Conservation (phyloP, 371 early-diverging fungal species). For the Gilbertella persicaria region DNA sequence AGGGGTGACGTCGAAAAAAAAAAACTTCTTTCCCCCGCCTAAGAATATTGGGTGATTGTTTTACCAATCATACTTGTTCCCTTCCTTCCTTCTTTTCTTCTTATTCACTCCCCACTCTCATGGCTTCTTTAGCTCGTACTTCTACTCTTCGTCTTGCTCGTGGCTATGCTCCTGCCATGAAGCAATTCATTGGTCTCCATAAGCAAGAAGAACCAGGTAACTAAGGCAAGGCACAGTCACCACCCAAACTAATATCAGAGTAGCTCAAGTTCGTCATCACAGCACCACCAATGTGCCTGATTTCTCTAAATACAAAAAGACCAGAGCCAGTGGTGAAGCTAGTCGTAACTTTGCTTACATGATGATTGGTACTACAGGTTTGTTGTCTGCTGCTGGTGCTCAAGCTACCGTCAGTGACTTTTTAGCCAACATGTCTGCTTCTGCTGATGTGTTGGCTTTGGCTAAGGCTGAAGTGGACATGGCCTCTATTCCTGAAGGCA, state of each 20-base stretch:
- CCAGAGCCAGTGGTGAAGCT: constrained; percentile 61
- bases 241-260: constrained; percentile 31
- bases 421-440: constrained; percentile 89
- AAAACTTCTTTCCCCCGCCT: too few relatives aligned
- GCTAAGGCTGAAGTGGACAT: constrained; percentile 97
- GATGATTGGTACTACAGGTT: constrained; percentile 92
- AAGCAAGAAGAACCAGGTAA: neutral
- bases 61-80: too few relatives aligned
- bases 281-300: constrained; percentile 68
- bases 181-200: constrained; percentile 33
- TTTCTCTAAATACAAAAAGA: constrained; percentile 68
- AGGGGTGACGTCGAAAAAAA: too few relatives aligned
- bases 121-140: constrained; percentile 53
- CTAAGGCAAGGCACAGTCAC: neutral
- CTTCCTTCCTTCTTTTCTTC: neutral
- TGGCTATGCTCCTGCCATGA: constrained; percentile 48
- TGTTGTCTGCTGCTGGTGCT: constrained; percentile 83
- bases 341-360: constrained; percentile 88
- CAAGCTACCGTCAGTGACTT: constrained; percentile 93
- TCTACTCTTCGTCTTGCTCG: constrained; percentile 39
- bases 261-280: constrained; percentile 57
- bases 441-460: constrained; percentile 96
- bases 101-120: constrained; percentile 21
- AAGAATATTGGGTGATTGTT: too few relatives aligned
- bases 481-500: constrained; percentile 91